phyloP scores from a whole-genome alignment of 2,329 filamentous ascomycete genomes.

The Aspergillus sp. region DNA sequence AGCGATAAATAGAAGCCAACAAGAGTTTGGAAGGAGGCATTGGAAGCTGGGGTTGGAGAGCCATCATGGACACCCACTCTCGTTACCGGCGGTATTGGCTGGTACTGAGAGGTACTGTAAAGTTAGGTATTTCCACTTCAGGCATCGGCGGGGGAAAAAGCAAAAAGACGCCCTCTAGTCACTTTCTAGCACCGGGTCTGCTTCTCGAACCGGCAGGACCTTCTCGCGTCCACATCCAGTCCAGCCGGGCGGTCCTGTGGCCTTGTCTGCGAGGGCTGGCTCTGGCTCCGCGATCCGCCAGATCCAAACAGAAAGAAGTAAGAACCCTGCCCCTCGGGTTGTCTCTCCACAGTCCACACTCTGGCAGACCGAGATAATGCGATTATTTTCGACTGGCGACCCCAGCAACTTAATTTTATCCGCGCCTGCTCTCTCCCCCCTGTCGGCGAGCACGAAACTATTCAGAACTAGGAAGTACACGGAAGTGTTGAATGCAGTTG shows the following conservation, averaged over 20 bases:
- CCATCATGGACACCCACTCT: not conserved
- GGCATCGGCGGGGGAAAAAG: not conserved
- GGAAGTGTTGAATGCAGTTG: too few relatives aligned
- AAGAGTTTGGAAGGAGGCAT: slow-evolving; percentile 15
- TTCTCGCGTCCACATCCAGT: not conserved
- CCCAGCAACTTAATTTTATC: not conserved
- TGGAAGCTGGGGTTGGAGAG: not conserved
- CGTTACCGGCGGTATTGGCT: not conserved
- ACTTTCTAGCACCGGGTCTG: not conserved
- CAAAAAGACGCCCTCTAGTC: not conserved
- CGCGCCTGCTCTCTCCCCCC: too few relatives aligned
- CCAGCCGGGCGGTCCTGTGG: too few relatives aligned
- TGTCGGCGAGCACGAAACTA: too few relatives aligned
- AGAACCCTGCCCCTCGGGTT: too few relatives aligned
- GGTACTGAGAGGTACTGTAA: not conserved
- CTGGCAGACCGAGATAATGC: not conserved
- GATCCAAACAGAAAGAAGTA: too few relatives aligned
- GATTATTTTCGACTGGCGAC: not conserved
- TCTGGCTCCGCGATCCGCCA: too few relatives aligned
- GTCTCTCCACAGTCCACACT: too few relatives aligned
- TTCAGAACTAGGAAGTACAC: too few relatives aligned
- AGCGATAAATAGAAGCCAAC: slow-evolving; percentile 22
- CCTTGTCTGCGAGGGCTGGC: too few relatives aligned
- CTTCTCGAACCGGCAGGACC: slow-evolving; percentile 6
- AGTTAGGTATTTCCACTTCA: not conserved